phyloP scores from a whole-genome alignment of 2,329 filamentous ascomycete genomes.

The Elsinoe arachidis region DNA sequence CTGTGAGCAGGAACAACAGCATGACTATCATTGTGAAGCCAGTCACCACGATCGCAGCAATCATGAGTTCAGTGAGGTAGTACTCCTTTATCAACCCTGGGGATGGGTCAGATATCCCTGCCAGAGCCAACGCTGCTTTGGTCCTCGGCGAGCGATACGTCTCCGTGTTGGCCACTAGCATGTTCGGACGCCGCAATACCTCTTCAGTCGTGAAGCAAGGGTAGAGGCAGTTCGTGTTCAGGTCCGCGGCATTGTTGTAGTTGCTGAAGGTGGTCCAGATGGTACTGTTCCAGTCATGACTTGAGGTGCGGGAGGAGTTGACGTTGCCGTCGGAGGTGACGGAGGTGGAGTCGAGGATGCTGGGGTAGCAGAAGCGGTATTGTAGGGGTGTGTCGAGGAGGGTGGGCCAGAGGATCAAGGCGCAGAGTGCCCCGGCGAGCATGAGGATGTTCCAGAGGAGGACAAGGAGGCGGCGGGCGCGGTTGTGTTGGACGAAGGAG shows the following conservation, averaged over 20 bases:
- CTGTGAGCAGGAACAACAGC: neutral
- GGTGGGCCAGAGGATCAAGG: neutral
- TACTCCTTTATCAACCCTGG: neutral
- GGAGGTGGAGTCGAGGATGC: neutral
- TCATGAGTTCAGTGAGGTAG: neutral
- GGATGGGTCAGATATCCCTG: neutral
- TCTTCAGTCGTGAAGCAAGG: neutral
- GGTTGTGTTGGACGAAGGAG: neutral
- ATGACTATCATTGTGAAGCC: constrained; percentile 5
- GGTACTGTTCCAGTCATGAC: neutral
- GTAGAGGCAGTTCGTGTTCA: constrained; percentile 4
- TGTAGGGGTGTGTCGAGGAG: constrained; percentile 4
- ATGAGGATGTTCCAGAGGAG: neutral
- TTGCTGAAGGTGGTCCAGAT: neutral
- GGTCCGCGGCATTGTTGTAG: neutral
- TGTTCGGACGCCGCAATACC: neutral
- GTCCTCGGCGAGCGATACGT: neutral
- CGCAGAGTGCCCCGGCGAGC: neutral
- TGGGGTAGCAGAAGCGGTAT: constrained; percentile 9
- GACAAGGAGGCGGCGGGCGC: neutral
- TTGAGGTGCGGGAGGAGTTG: neutral
- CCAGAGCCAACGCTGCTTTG: neutral
- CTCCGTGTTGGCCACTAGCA: neutral
- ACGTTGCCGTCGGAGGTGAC: constrained; percentile 3
- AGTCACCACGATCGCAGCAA: neutral